phyloP scores from a whole-genome alignment of 805 yeast genomes.

The Candida krabiensis region DNA sequence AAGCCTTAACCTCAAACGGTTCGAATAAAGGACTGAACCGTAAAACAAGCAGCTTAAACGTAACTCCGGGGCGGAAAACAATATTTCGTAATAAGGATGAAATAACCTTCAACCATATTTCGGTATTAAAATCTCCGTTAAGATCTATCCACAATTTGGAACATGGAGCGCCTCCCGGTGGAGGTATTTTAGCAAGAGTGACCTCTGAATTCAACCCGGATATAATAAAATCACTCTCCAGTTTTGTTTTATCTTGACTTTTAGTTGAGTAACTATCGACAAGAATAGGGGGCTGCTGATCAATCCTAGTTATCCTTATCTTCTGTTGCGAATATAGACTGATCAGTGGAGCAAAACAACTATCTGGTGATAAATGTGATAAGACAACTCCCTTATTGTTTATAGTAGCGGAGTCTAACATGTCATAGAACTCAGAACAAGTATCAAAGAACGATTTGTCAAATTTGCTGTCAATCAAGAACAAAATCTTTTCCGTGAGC shows the following conservation, averaged over 20 bases:
- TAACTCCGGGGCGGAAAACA: slow-evolving; percentile 58
- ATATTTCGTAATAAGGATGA: slow-evolving; percentile 45
- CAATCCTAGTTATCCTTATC: slow-evolving; percentile 51
- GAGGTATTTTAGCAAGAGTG: slow-evolving; percentile 32
- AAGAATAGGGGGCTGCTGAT: slow-evolving; percentile 47
- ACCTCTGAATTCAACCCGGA: slow-evolving; percentile 22
- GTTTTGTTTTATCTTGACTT: slow-evolving; percentile 62
- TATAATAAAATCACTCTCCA: slow-evolving; percentile 62
- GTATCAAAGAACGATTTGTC: slow-evolving; percentile 41
- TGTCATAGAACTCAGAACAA: slow-evolving; percentile 47
- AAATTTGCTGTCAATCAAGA: slow-evolving; percentile 39
- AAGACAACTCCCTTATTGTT: slow-evolving; percentile 54
- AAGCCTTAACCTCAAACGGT: slow-evolving; percentile 35
- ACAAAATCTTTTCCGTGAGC: slow-evolving; percentile 53
- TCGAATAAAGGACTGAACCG: slow-evolving; percentile 34
- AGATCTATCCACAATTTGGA: slow-evolving; percentile 73
- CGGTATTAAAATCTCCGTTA: slow-evolving; percentile 55
- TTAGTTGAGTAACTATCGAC: slow-evolving; percentile 74
- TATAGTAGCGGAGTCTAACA: slow-evolving; percentile 40
- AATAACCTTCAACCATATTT: slow-evolving; percentile 60
- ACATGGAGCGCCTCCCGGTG: slow-evolving; percentile 63
- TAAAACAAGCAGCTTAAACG: slow-evolving; percentile 19
- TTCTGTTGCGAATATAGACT: slow-evolving; percentile 47
- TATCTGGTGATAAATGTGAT: slow-evolving; percentile 57
- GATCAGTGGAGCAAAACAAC: slow-evolving; percentile 61